phyloP scores from a whole-genome alignment of 257 asterid species.

The Thymus mandschuricus region DNA sequence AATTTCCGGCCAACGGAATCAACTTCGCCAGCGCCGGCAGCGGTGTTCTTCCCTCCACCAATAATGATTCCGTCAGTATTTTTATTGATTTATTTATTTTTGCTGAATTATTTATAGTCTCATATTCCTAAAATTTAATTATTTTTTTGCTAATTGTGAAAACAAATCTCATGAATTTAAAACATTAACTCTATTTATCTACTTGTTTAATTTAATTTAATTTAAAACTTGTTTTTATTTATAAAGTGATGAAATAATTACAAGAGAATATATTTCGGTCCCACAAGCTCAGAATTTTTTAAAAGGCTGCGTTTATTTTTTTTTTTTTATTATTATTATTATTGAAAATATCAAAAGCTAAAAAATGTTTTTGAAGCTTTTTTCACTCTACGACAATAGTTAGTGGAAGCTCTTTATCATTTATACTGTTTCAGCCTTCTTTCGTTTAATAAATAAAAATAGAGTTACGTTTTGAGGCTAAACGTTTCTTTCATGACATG shows the following conservation, averaged over 20 bases:
- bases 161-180: too few species aligned
- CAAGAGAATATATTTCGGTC: background rate
- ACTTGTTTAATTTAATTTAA: too few species aligned
- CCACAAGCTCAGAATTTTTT: background rate
- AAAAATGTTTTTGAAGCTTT: background rate
- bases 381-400: background rate
- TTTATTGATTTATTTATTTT: background rate
- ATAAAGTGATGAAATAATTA: background rate
- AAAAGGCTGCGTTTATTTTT: background rate
- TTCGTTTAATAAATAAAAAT: background rate
- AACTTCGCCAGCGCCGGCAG: constrained; percentile 94
- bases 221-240: too few species aligned
- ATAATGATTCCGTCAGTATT: constrained; percentile 52
- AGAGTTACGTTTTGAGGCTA: too few species aligned
- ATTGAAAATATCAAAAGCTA: background rate
- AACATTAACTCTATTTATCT: too few species aligned
- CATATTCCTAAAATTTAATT: too few species aligned
- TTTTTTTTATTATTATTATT: background rate
- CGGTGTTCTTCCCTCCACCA: constrained; percentile 64
- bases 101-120: background rate
- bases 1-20: constrained; percentile 67
- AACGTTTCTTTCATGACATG: too few species aligned
- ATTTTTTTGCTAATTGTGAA: too few species aligned
- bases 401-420: background rate
- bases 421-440: background rate